Conservation (phyloP, 306 rosid species). For the Casuarina equisetifolia region DNA sequence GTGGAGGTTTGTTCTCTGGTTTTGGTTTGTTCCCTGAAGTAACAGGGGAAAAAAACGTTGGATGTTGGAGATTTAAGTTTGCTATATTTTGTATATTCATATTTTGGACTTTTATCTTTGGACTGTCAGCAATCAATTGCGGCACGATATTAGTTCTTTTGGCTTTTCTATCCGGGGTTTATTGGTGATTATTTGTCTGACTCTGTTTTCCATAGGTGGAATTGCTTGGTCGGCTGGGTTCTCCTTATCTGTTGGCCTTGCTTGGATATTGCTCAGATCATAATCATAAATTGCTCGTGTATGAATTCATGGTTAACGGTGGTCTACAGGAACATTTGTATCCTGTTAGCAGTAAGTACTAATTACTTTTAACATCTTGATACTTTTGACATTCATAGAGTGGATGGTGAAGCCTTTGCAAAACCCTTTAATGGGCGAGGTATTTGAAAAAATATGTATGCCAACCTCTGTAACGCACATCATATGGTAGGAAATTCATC, state of each 20-base stretch:
- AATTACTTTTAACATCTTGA: neutral
- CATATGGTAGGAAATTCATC: neutral
- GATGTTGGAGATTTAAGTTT: neutral
- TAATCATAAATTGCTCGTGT: slow-evolving; percentile 78
- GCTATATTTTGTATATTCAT: neutral
- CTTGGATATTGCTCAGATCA: slow-evolving; percentile 81
- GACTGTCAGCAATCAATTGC: neutral
- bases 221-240: slow-evolving; percentile 70
- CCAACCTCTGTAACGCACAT: neutral
- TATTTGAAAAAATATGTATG: neutral
- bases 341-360: slow-evolving; percentile 65
- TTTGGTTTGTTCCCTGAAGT: slow-evolving; percentile 10
- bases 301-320: slow-evolving; percentile 88
- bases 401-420: neutral
- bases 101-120: neutral
- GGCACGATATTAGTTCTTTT: neutral
- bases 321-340: slow-evolving; percentile 92
- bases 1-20: slow-evolving; percentile 62
- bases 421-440: neutral
- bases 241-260: slow-evolving; percentile 86
- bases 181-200: slow-evolving; percentile 20
- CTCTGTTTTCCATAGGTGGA: slow-evolving; percentile 61
- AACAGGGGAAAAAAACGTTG: neutral
- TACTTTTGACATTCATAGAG: neutral
- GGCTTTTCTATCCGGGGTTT: slow-evolving; percentile 14